These are phyloP conservation scores for maize (Zea mays) DNA, from an alignment of 176 grass and related monocot species.

Conservation along the genomic window DNA sequence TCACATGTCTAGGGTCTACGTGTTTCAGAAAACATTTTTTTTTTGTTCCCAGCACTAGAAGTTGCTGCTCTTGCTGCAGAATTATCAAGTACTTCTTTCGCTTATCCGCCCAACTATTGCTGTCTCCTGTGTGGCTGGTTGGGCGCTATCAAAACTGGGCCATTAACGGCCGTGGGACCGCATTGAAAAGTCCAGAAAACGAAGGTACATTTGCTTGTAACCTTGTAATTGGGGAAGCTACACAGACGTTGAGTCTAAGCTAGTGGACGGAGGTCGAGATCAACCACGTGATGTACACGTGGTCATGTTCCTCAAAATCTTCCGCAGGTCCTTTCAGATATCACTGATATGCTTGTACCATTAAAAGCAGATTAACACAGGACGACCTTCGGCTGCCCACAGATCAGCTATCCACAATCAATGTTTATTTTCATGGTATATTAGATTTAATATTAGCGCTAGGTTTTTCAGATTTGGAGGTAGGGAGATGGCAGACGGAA, in stretches of 20 bases:
- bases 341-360: background rate
- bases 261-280: background rate
- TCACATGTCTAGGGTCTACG: conserved; percentile 50
- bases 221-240: background rate
- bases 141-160: background rate
- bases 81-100: background rate
- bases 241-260: background rate
- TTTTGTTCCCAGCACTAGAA: background rate
- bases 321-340: background rate
- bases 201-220: background rate
- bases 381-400: background rate
- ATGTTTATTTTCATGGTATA: background rate
- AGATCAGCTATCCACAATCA: background rate
- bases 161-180: background rate
- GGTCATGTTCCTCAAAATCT: background rate
- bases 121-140: conserved; percentile 22
- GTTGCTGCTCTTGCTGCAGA: conserved; percentile 1
- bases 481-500: background rate
- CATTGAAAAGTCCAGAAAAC: background rate
- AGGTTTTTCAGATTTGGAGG: no score
- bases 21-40: background rate
- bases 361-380: background rate
- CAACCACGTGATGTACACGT: background rate
- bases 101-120: background rate
- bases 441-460: background rate